phyloP scores from a whole-genome alignment of 1,284 basidiomycete genomes.

The Golubevia sp. region DNA sequence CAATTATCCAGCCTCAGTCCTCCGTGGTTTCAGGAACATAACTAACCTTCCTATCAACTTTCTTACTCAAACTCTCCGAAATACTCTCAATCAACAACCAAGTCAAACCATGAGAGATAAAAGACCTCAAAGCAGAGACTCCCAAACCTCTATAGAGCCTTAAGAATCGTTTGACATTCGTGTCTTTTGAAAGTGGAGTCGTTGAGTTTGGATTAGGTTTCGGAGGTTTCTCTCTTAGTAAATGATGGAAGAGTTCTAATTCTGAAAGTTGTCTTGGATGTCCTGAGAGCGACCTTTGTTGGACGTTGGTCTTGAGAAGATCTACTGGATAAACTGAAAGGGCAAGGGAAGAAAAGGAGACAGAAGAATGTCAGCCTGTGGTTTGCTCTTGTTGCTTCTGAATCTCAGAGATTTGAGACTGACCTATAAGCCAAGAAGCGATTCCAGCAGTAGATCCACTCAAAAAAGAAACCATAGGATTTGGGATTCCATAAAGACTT shows the following conservation, averaged over 20 bases:
- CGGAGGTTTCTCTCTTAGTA: conserved; percentile 79
- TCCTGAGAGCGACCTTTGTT: conserved; percentile 82
- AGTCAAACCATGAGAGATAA: conserved; percentile 58
- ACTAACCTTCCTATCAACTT: too few relatives aligned
- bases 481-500: conserved; percentile 36
- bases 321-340: conserved; percentile 51
- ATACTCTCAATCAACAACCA: conserved; percentile 57
- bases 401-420: neutral
- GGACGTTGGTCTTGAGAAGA: conserved; percentile 89
- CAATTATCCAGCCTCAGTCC: too few relatives aligned
- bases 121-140: conserved; percentile 51
- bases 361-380: too few relatives aligned
- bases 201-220: conserved; percentile 70
- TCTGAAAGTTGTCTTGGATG: conserved; percentile 70
- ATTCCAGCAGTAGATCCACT: conserved; percentile 54
- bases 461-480: conserved; percentile 50
- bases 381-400: neutral
- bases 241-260: conserved; percentile 74
- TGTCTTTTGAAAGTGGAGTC: conserved; percentile 2
- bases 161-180: conserved; percentile 24
- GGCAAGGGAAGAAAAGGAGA: too few relatives aligned
- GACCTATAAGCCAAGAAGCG: conserved; percentile 40
- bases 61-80: conserved; percentile 16
- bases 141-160: conserved; percentile 56
- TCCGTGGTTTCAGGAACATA: too few relatives aligned